Evolutionary conservation across 2,329 filamentous ascomycete genomes (phyloP), one percentile per base, ranked within the genome.

Genomic region (Microcyclospora tardicrescens): DNA sequence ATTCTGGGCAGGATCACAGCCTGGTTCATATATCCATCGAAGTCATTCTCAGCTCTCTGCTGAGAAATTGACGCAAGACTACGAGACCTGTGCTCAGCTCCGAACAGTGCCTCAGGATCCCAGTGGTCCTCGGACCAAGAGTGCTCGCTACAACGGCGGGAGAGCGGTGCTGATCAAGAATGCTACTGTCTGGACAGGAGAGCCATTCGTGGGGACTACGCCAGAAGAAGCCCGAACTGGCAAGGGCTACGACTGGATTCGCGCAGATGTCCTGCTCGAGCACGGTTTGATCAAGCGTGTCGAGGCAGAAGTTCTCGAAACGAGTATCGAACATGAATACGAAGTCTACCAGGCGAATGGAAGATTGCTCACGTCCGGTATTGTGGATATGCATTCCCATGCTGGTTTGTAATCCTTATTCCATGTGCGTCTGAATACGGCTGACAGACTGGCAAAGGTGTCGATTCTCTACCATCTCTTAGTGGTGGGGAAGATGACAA

Each of bases 341-440:
- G 45, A 70, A 4, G 50, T 77, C 8, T 78, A 68, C 53, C 65
- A 81, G 38, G 77, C 75, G 4, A 55, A 66, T 16, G 77, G 79
- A 1, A 69, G 75, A 2, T 73, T 68, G 40, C 61, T 83, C 14
- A 83, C 79, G 0, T 67, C 68, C 6, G 79, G 79, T 12, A 75
- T 83, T 48, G 73, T 83, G 35, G 79, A 83, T 51, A 81, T 82
- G 75, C 79, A 84, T 57, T 76, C 70, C 28, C 79, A 83, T 52
- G 68, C 75, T 2, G 75, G 77, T 24, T 5, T 8, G 19, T 24
- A 8, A 24, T 5, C 4, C 8, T 8, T 24, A 8, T 8, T 8
- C 8, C 4, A 8, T 24, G 19, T 8, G 19, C 19, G 8, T 5
- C 8, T 24, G 19, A 24, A 24, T 8, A 24, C 19, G 19, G 19